These are phyloP conservation scores for Tylopilus sp. DNA, from an alignment of 768 basidiomycete genomes.

Conservation along the genomic window DNA sequence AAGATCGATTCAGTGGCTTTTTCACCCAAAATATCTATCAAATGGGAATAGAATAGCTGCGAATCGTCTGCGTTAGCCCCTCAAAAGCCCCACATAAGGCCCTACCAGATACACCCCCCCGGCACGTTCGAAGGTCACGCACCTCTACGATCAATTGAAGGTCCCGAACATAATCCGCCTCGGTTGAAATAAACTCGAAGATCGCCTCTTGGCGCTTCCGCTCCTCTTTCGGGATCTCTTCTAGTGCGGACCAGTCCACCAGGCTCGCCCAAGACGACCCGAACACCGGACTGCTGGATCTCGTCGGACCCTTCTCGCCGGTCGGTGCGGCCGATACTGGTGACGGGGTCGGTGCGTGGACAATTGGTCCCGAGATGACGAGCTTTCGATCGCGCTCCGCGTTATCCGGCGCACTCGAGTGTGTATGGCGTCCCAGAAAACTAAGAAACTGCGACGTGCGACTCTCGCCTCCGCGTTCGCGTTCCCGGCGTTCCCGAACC, in stretches of 20 bases:
- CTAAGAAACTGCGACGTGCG: constrained; percentile 51
- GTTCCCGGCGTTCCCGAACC: constrained; percentile 26
- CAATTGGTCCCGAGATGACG: constrained; percentile 69
- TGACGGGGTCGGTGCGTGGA: constrained; percentile 32
- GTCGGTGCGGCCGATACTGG: not conserved
- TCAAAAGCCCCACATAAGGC: no score
- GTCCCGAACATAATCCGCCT: constrained; percentile 86
- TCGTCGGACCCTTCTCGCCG: constrained; percentile 23
- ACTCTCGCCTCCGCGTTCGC: constrained; percentile 22
- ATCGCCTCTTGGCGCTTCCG: constrained; percentile 92
- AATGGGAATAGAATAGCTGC: constrained; percentile 81
- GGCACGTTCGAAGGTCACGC: constrained; percentile 17
- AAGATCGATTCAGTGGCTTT: constrained; percentile 84
- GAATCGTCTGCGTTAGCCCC: not conserved
- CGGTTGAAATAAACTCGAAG: constrained; percentile 92
- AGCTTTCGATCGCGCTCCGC: constrained; percentile 43
- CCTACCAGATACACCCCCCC: no score
- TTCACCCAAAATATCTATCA: constrained; percentile 67
- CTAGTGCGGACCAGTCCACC: constrained; percentile 79
- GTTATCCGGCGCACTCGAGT: constrained; percentile 46
- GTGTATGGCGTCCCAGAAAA: constrained; percentile 53
- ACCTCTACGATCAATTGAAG: constrained; percentile 92
- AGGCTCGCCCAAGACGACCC: constrained; percentile 88
- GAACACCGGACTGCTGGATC: constrained; percentile 59
- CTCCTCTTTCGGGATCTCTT: constrained; percentile 74